phyloP scores from a whole-genome alignment of 768 basidiomycete species.

The Clitopilus passeckerianus region DNA sequence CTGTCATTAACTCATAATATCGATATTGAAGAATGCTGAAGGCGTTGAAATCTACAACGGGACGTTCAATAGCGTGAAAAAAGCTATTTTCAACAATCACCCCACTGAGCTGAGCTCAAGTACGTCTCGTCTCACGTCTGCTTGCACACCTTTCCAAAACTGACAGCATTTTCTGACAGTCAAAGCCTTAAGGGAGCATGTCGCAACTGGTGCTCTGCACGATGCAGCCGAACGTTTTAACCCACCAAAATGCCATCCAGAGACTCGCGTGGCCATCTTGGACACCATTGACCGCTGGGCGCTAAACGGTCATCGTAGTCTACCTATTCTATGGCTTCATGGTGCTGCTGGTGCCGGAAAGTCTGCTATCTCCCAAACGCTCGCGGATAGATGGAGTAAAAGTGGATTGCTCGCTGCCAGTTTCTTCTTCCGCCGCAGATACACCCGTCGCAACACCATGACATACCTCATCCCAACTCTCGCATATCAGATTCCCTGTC shows the following conservation, averaged over 20 bases:
- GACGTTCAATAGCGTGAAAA: not conserved
- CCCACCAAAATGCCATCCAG: not conserved
- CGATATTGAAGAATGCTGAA: not conserved
- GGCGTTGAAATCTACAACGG: not conserved
- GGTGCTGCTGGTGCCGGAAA: not conserved
- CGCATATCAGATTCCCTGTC: conserved; percentile 10
- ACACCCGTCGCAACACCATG: not conserved
- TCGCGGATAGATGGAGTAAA: not conserved
- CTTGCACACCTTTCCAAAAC: too few species aligned
- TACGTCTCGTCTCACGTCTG: too few species aligned
- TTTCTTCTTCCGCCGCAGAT: not conserved
- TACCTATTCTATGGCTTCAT: not conserved
- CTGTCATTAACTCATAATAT: too few species aligned
- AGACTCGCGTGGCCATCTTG: not conserved
- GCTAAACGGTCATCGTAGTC: not conserved
- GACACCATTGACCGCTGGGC: not conserved
- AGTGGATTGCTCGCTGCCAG: not conserved
- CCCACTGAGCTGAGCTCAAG: too few species aligned
- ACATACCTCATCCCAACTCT: conserved; percentile 12
- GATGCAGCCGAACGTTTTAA: not conserved
- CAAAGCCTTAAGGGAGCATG: too few species aligned
- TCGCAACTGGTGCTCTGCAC: not conserved
- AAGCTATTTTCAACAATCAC: not conserved
- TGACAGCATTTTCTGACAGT: too few species aligned
- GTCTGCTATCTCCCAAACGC: not conserved